Percentiles rank a stretch among this genome's conserved stretches.
phyloP scores from a whole-genome alignment of 2,329 filamentous ascomycete species.

The Alternaria metachromatica region DNA sequence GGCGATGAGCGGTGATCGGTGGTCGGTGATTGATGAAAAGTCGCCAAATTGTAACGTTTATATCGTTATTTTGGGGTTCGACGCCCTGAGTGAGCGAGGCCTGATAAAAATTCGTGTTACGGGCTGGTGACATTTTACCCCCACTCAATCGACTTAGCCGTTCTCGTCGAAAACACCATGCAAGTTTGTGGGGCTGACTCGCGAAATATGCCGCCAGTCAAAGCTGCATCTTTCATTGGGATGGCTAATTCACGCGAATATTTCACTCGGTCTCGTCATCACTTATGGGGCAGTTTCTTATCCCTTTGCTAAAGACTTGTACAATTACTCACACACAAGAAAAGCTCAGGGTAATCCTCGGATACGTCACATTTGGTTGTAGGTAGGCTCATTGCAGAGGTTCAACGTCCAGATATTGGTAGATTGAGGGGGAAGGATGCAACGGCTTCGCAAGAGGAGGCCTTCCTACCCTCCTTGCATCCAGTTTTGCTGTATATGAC shows the following conservation, averaged over 20 bases:
- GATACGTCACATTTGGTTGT: not conserved
- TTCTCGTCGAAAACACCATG: not conserved
- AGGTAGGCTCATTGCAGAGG: not conserved
- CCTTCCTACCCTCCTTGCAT: not conserved
- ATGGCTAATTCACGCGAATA: not conserved
- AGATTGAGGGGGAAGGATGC: not conserved
- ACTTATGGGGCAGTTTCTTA: not conserved
- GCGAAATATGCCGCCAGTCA: not conserved
- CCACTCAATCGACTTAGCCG: not conserved
- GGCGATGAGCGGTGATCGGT: not conserved
- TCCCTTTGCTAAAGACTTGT: not conserved
- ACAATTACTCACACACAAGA: not conserved
- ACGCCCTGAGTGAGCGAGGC: too few relatives aligned
- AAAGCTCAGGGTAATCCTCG: fast-evolving
- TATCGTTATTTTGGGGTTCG: not conserved
- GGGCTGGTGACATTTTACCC: not conserved
- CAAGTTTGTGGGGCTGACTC: not conserved
- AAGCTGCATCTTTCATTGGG: not conserved
- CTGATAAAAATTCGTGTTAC: not conserved
- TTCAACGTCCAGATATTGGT: not conserved
- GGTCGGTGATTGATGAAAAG: not conserved
- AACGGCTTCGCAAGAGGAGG: not conserved
- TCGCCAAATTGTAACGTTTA: not conserved
- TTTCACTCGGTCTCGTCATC: not conserved
- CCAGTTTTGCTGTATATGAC: not conserved